Conservation (phyloP, 257 asterid genomes). For the Anisodus tanguticus region DNA sequence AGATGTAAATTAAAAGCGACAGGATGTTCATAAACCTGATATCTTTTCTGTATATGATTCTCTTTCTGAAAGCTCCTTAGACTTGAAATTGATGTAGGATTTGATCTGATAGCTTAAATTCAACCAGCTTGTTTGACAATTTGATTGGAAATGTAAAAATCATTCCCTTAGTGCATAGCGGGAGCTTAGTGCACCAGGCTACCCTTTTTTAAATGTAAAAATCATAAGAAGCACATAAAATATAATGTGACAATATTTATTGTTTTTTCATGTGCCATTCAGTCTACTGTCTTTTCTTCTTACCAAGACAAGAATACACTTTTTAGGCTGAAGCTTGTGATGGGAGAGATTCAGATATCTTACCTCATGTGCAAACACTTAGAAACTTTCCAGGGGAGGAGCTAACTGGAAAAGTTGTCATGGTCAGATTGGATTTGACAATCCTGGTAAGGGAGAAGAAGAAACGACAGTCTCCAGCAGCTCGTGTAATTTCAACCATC, state of each 20-base stretch:
- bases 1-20: not conserved
- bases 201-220: not conserved
- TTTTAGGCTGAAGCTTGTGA: conserved; percentile 52
- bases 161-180: not conserved
- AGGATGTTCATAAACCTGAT: not conserved
- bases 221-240: not conserved
- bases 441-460: conserved; percentile 47
- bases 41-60: not conserved
- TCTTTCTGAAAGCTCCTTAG: not conserved
- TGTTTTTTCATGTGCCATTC: conserved; percentile 23
- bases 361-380: conserved; percentile 75
- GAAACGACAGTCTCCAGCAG: conserved; percentile 45
- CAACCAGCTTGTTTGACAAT: not conserved
- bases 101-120: not conserved
- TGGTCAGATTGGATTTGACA: conserved; percentile 76
- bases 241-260: not conserved
- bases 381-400: conserved; percentile 65
- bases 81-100: not conserved
- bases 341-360: conserved; percentile 36
- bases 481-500: conserved; percentile 60
- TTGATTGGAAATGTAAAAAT: not conserved
- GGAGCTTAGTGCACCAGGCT: too few relatives aligned
- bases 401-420: conserved; percentile 62
- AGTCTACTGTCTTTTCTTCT: conserved; percentile 20
- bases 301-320: conserved; percentile 7